Evolutionary conservation across 805 yeast species (phyloP).

Genomic region (Ogataea paradorogensis): DNA sequence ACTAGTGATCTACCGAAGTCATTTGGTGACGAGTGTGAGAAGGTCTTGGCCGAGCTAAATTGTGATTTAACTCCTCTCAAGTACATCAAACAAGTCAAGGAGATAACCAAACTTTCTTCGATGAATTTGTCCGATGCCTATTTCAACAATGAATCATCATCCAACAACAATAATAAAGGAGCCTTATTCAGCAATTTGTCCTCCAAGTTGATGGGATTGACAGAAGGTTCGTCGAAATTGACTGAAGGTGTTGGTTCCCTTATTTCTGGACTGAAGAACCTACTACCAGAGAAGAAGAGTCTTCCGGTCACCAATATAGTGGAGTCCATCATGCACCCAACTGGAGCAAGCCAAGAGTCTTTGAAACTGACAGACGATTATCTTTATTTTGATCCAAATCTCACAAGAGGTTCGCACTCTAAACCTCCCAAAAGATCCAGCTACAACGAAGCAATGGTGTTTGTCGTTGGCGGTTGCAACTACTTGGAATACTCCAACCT

Average conservation of each 20-base stretch:
- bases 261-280: constrained; percentile 80
- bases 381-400: constrained; percentile 82
- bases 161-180: constrained; percentile 30
- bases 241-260: constrained; percentile 89
- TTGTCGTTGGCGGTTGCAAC: constrained; percentile 96
- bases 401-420: constrained; percentile 83
- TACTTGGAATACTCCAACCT: constrained; percentile 91
- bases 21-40: constrained; percentile 59
- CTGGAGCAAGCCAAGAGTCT: constrained; percentile 57
- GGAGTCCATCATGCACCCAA: constrained; percentile 88
- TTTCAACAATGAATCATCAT: constrained; percentile 28
- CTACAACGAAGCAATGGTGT: constrained; percentile 79
- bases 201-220: constrained; percentile 72
- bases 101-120: constrained; percentile 54
- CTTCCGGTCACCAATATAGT: constrained; percentile 89
- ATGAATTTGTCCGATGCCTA: constrained; percentile 36
- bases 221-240: constrained; percentile 62
- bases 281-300: constrained; percentile 83
- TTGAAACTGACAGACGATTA: constrained; percentile 82
- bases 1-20: constrained; percentile 47
- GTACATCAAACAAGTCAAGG: constrained; percentile 80
- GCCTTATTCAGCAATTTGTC: constrained; percentile 73
- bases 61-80: constrained; percentile 63
- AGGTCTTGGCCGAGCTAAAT: constrained; percentile 50
- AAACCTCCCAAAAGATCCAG: constrained; percentile 83